Conservation (phyloP, 1,284 basidiomycete species). For the Moesziomyces globuligerus region DNA sequence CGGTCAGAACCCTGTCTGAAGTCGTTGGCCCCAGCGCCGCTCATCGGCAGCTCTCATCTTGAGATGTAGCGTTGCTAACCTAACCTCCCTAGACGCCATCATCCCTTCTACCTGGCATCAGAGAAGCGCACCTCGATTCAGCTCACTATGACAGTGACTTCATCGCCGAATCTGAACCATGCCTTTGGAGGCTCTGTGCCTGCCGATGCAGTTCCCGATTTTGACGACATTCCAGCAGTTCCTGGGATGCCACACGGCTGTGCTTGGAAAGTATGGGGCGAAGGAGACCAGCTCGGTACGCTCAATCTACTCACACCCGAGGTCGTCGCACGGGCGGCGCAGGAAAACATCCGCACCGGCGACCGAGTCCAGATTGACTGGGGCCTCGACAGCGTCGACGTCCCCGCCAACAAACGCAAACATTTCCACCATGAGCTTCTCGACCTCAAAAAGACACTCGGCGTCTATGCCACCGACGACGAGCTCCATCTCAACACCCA, state of each 20-base stretch:
- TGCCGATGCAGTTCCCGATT: constrained; percentile 16
- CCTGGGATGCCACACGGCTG: constrained; percentile 42
- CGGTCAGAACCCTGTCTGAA: not conserved
- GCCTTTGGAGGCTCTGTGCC: constrained; percentile 6
- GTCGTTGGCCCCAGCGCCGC: too few relatives aligned
- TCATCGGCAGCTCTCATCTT: not conserved
- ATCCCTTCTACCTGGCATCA: too few relatives aligned
- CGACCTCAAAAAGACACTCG: constrained; percentile 37
- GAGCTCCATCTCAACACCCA: constrained; percentile 48
- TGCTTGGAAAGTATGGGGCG: constrained; percentile 42
- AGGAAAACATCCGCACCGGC: constrained; percentile 41
- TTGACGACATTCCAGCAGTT: constrained; percentile 31
- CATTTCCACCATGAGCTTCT: constrained; percentile 29
- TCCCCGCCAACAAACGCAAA: constrained; percentile 28
- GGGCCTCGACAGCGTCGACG: constrained; percentile 46
- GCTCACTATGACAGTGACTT: constrained; percentile 1
- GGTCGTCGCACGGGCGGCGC: constrained; percentile 22
- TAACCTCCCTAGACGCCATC: not conserved
- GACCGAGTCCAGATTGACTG: constrained; percentile 44
- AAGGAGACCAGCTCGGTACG: constrained; percentile 31
- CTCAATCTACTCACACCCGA: constrained; percentile 38
- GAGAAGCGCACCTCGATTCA: not conserved
- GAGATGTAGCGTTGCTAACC: too few relatives aligned
- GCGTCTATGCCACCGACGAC: constrained; percentile 46
- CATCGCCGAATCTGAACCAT: not conserved